phyloP scores from a whole-genome alignment of 1,284 basidiomycete genomes.

The Coniophora puteana region DNA sequence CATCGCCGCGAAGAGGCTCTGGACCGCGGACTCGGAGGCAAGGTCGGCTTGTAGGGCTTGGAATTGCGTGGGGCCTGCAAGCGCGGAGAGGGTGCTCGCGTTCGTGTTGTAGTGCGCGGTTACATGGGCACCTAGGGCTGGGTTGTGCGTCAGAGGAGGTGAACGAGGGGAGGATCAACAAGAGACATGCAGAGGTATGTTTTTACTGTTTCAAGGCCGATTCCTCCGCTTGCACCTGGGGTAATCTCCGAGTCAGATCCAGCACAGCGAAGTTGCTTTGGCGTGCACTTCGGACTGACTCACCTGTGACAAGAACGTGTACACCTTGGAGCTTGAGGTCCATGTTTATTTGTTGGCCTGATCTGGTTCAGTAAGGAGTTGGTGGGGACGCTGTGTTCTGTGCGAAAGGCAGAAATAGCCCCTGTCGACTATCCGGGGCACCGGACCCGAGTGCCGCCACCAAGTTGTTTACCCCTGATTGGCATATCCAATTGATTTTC shows the following conservation, averaged over 20 bases:
- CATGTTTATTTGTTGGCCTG: no score
- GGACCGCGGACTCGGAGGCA: constrained; percentile 49
- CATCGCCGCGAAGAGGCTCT: constrained; percentile 36
- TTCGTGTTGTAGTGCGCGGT: constrained; percentile 72
- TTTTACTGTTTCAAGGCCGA: constrained; percentile 54
- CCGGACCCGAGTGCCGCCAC: no score
- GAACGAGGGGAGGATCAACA: not conserved
- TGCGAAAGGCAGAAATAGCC: no score
- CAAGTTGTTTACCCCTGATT: no score
- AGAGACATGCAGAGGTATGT: constrained; percentile 48
- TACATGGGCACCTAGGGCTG: constrained; percentile 68
- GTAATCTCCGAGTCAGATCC: not conserved
- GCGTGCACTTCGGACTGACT: not conserved
- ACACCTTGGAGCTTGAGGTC: constrained; percentile 33
- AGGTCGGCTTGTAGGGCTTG: constrained; percentile 55
- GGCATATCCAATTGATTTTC: no score
- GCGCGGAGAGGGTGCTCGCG: constrained; percentile 37
- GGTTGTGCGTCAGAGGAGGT: not conserved
- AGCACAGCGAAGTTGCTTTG: not conserved
- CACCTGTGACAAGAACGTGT: constrained; percentile 40
- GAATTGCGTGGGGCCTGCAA: constrained; percentile 37
- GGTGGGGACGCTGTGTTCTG: no score
- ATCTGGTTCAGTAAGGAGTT: no score
- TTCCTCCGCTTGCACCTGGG: constrained; percentile 64
- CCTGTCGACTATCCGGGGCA: no score